These are phyloP conservation scores for Colletotrichum nymphaeae DNA, from an alignment of 2,329 filamentous ascomycete species.

Conservation along the genomic window DNA sequence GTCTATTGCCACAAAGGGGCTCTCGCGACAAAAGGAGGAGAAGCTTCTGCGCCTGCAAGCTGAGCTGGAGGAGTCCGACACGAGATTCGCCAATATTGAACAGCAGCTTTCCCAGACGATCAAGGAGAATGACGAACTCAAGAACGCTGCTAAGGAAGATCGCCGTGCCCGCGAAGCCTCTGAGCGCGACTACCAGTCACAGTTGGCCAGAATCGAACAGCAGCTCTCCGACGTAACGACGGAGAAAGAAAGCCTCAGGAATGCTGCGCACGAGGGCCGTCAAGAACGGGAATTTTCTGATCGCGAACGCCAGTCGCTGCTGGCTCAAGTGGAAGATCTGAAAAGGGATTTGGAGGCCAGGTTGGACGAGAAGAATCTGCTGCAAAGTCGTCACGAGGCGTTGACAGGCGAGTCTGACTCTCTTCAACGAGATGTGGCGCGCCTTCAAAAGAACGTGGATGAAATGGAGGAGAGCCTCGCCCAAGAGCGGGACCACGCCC, in stretches of 20 bases:
- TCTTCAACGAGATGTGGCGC: conserved; percentile 73
- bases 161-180: conserved; percentile 55
- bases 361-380: conserved; percentile 74
- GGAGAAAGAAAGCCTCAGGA: conserved; percentile 58
- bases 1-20: conserved; percentile 79
- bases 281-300: conserved; percentile 56
- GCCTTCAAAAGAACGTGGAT: conserved; percentile 57
- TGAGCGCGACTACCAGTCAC: conserved; percentile 48
- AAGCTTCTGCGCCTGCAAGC: conserved; percentile 74
- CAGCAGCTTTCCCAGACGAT: conserved; percentile 60
- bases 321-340: conserved; percentile 63
- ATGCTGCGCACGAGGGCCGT: conserved; percentile 56
- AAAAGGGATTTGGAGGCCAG: conserved; percentile 70
- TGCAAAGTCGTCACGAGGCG: conserved; percentile 76
- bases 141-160: conserved; percentile 55
- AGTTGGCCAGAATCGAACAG: conserved; percentile 62
- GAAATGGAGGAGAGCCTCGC: conserved; percentile 61
- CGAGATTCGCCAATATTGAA: conserved; percentile 63
- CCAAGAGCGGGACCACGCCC: conserved; percentile 66
- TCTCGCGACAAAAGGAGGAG: conserved; percentile 81
- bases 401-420: conserved; percentile 73
- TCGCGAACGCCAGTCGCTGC: conserved; percentile 52
- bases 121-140: conserved; percentile 58
- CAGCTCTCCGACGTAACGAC: conserved; percentile 58
- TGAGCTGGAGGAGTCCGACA: conserved; percentile 67